phyloP scores from a whole-genome alignment of 2,329 filamentous ascomycete genomes.

The Sarocladium brachiariae region DNA sequence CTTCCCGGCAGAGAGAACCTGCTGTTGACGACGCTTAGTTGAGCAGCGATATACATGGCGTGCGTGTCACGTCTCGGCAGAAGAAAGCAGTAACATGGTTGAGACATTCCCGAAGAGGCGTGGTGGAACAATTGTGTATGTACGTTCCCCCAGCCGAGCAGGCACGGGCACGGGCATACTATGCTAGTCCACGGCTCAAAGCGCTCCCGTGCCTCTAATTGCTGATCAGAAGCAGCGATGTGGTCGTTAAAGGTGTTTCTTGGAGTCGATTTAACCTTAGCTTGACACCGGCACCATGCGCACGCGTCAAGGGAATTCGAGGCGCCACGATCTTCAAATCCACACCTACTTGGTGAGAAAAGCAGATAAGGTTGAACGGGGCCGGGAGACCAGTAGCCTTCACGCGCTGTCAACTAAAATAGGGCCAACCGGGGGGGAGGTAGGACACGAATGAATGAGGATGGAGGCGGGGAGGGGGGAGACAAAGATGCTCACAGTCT shows the following conservation, averaged over 20 bases:
- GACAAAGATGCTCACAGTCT: not conserved
- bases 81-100: not conserved
- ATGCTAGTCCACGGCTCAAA: not conserved
- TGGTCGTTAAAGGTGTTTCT: not conserved
- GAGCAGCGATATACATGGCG: constrained; percentile 1
- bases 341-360: not conserved
- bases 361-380: constrained; percentile 1
- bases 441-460: not conserved
- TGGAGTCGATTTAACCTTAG: not conserved
- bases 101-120: constrained; percentile 1
- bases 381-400: not conserved
- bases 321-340: not conserved
- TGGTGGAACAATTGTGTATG: constrained; percentile 4
- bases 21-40: not conserved
- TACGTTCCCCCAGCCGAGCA: not conserved
- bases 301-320: not conserved
- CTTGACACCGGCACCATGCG: not conserved
- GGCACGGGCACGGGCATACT: not conserved
- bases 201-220: not conserved
- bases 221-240: not conserved
- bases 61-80: not conserved
- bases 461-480: not conserved
- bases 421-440: not conserved
- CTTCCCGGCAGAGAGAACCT: not conserved
- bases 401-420: not conserved